Evolutionary conservation across 2,329 filamentous ascomycete genomes (phyloP), one percentile per base, ranked within the genome.

Genomic region (Colletotrichum kahawae): DNA sequence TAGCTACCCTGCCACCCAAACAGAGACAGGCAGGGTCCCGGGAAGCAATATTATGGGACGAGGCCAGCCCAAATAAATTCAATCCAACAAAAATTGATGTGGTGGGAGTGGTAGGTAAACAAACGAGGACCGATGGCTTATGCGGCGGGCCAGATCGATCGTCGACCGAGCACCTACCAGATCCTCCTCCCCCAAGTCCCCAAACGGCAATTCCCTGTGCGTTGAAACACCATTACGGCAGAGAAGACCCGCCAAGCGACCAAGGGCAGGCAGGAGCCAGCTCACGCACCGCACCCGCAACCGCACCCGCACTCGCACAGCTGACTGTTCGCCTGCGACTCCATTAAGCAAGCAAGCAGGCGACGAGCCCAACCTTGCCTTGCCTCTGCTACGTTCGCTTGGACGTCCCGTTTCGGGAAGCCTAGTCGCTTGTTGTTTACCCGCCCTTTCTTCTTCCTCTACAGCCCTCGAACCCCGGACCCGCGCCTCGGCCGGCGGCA

Each of bases 381-480:
- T n/a, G 33, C 5, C 38, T 38, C 33, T 63, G 24, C 71, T 64
- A 36, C 67, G 56, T 36, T 68, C 73, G 73, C 73, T 68, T 73
- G 69, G 69, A 73, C 57, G 63, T 73, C 73, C 63, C 56, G 64
- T 75, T 75, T 75, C 63, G 57, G 57, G 63, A 72, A 72, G 43
- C 21, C 27, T 75, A n/a, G 43, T 67, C 63, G 57, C 43, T 64
- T 68, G n/a, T 7, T 27, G n/a, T 18, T 34, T 33, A 56, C 7
- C 29, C 64, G 38, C 48, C 65, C 59, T 43, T 24, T 7, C 21
- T 51, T 9, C 43, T 18, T 27, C 24, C 43, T n/a, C 43, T n/a
- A 24, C 33, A 51, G n/a, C 33, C 33, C 59, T 36, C 13, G 59
- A 62, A 36, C 34, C 31, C 34, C 68, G 27, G n/a, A 71, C 56